phyloP scores from a whole-genome alignment of 441 rosid genomes.

The Adansonia rubrostipa region DNA sequence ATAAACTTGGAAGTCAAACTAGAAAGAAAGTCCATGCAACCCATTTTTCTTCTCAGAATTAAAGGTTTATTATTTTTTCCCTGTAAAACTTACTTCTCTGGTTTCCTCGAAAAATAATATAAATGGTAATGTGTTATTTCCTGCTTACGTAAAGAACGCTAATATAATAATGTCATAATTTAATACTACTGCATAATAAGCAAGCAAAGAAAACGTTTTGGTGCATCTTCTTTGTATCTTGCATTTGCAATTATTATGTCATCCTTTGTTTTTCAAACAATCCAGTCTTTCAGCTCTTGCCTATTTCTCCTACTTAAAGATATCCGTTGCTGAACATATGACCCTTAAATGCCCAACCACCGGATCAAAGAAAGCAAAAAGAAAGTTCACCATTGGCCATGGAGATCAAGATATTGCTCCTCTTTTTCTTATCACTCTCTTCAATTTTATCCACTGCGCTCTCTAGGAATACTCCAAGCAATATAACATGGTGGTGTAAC shows the following conservation, averaged over 20 bases:
- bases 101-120: neutral
- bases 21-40: neutral
- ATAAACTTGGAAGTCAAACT: neutral
- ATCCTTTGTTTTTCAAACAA: constrained; percentile 28
- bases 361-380: constrained; percentile 18
- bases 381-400: constrained; percentile 25
- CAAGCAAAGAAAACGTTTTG: constrained; percentile 15
- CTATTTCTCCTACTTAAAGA: constrained; percentile 22
- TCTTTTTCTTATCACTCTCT: constrained; percentile 35
- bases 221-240: constrained; percentile 21
- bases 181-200: neutral
- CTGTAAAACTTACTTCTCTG: neutral
- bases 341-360: constrained; percentile 23
- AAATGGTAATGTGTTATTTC: neutral
- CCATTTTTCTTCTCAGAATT: neutral
- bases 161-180: neutral
- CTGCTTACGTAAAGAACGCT: constrained; percentile 20
- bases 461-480: constrained; percentile 31
- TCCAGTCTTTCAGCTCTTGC: constrained; percentile 18
- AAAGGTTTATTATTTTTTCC: neutral
- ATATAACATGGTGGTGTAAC: constrained; percentile 68
- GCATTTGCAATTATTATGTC: constrained; percentile 28
- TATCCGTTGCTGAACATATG: constrained; percentile 21
- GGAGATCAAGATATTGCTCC: constrained; percentile 26
- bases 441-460: constrained; percentile 30